Base-by-base conservation (phyloP, 352 stramenopile species). In the Phytophthora citrophthora region DNA sequence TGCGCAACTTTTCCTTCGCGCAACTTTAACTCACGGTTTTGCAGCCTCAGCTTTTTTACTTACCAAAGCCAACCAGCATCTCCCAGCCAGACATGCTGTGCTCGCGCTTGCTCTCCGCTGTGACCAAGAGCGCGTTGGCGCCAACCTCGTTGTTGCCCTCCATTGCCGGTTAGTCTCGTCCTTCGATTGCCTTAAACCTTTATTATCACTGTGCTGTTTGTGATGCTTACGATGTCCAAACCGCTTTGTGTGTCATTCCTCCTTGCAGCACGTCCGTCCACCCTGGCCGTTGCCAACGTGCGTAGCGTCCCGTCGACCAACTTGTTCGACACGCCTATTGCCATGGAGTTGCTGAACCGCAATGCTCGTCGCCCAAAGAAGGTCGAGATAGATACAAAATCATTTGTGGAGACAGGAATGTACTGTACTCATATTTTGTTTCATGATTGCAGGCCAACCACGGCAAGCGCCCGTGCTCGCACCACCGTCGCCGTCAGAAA, bases 351-450 rank as follows among this genome's bases (percentile, higher is more conserved):
- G 55, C 68, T 94, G 36, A 92, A 92, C 68, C 75, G 86, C 62
- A 94, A 94, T 64, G 85, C 86, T 54, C 83, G 86, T 51, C 81
- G 85, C 26, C 86, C 86, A 20, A 94, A 91, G 76, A 94, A 94
- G 83, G 82, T 91, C 47, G 3, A 27, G 18, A 32, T 34, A 34
- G 29, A 34, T 13, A 34, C 29, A 34, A 32, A 32, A 12, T 34
- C 9, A 9, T 11, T 32, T 9, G 6, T 32, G 29, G 29, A 20
- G 18, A 20, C 18, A 20, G 18, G 18, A 32, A 32, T 11, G 8
- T 32, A 6, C 29, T 32, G 29, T 32, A 34, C 29, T 34, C 61
- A 10, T 68, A 3, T 39, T 20, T 26, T 49, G 3, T 43, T 64
- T 13, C 8, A 5, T 34, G 29, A 15, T 15, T 49, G 43, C 58